Evolutionary conservation across 116 monocot genomes (phyloP).

Genomic region (Zostera marina): DNA sequence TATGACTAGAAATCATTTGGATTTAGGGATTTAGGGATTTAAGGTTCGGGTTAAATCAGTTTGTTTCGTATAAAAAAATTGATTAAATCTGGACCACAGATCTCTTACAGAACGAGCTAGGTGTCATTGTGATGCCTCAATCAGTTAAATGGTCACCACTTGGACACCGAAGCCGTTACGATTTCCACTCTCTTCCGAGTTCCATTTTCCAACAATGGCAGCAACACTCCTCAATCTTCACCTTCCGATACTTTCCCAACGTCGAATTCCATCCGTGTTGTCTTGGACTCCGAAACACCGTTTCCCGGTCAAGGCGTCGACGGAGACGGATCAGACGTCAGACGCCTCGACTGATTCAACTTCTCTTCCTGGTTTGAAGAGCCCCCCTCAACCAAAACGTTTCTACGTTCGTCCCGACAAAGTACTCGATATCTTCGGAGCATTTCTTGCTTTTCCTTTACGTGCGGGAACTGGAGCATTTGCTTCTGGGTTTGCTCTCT

Average conservation of each 20-base stretch:
- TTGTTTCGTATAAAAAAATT: no score
- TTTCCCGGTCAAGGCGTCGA: not conserved
- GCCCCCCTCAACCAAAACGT: constrained; percentile 66
- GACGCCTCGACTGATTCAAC: constrained; percentile 5
- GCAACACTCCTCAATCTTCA: not conserved
- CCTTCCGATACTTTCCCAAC: not conserved
- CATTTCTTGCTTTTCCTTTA: constrained; percentile 11
- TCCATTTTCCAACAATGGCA: not conserved
- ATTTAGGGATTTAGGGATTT: no score
- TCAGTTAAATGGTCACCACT: not conserved
- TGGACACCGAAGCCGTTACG: not conserved
- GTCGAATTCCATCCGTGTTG: not conserved
- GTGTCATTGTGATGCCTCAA: no score
- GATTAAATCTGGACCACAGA: no score
- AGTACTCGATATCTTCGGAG: constrained; percentile 37
- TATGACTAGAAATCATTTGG: no score
- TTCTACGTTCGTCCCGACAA: constrained; percentile 55
- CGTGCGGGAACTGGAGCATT: constrained; percentile 84
- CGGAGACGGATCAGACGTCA: not conserved
- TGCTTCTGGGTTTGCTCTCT: constrained; percentile 36
- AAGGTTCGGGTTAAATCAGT: no score
- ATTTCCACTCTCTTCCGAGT: not conserved
- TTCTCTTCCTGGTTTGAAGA: constrained; percentile 58
- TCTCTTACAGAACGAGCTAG: no score
- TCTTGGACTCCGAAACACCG: not conserved